A percentile compares a stretch with the other conserved stretches of the same genome.
phyloP scores from a whole-genome alignment of 768 basidiomycete genomes.

The Tulasnella sp. region DNA sequence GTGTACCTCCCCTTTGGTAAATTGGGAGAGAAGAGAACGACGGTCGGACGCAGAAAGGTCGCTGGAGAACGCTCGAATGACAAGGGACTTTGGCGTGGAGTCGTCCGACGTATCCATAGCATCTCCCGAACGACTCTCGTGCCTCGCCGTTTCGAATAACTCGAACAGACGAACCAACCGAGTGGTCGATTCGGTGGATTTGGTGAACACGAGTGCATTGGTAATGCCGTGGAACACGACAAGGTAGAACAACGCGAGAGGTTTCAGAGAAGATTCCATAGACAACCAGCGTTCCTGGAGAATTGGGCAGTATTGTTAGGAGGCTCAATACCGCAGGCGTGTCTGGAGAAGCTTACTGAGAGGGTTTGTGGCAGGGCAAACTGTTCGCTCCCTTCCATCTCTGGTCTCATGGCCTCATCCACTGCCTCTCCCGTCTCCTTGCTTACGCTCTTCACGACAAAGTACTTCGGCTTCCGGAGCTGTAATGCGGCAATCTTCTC shows the following conservation, averaged over 20 bases:
- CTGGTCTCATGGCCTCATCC: slow-evolving; percentile 30
- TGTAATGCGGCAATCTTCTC: slow-evolving; percentile 81
- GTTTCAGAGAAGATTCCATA: slow-evolving; percentile 71
- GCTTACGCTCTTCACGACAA: slow-evolving; percentile 57
- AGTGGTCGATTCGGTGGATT: slow-evolving; percentile 82
- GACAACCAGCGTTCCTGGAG: slow-evolving; percentile 80
- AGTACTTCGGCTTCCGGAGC: slow-evolving; percentile 74
- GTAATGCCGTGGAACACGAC: slow-evolving; percentile 52
- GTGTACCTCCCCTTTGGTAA: slow-evolving; percentile 71
- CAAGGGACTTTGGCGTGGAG: slow-evolving; percentile 24
- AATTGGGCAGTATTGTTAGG: not conserved
- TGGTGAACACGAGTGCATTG: slow-evolving; percentile 90
- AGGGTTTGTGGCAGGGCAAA: slow-evolving; percentile 77
- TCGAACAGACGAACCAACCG: slow-evolving; percentile 76
- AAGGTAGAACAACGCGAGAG: slow-evolving; percentile 82
- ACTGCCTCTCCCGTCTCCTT: slow-evolving; percentile 28
- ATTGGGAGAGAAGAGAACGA: slow-evolving; percentile 66
- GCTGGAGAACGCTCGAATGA: slow-evolving; percentile 74
- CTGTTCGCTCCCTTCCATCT: slow-evolving; percentile 54
- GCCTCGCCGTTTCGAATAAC: slow-evolving; percentile 58
- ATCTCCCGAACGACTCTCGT: slow-evolving; percentile 24
- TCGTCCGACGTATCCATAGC: slow-evolving; percentile 23
- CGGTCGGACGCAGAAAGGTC: slow-evolving; percentile 70
- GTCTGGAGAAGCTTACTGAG: slow-evolving; percentile 41
- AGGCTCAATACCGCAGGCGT: not conserved